phyloP scores from a whole-genome alignment of 208 protist species.

The Trypanosoma avium region DNA sequence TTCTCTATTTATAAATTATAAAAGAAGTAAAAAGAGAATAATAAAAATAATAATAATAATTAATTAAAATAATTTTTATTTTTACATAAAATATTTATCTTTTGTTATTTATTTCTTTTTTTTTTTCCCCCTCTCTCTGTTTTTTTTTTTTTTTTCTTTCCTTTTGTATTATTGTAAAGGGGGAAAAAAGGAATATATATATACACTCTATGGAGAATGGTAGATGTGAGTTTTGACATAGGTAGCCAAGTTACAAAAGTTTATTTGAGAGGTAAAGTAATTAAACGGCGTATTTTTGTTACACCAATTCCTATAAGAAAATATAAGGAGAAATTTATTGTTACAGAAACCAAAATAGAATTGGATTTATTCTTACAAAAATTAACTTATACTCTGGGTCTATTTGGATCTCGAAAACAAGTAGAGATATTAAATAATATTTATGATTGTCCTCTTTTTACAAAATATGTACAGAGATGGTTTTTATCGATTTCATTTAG shows the following conservation, averaged over 20 bases:
- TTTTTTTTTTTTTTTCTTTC: background rate
- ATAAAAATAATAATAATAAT: too few relatives aligned
- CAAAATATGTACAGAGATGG: slow-evolving; percentile 21
- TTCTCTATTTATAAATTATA: too few relatives aligned
- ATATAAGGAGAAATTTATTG: slow-evolving; percentile 15
- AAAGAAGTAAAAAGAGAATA: too few relatives aligned
- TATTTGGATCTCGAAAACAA: background rate
- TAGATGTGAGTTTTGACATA: slow-evolving; percentile 17
- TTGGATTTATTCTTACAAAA: slow-evolving; percentile 22
- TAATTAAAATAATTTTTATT: background rate
- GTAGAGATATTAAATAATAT: slow-evolving; percentile 20
- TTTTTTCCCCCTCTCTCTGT: too few relatives aligned
- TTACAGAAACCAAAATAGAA: background rate
- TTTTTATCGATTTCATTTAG: slow-evolving; percentile 1
- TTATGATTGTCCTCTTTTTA: slow-evolving; percentile 21
- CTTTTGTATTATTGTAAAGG: background rate
- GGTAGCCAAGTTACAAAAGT: slow-evolving; percentile 23
- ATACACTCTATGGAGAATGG: background rate
- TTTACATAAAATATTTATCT: background rate
- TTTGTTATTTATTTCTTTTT: background rate
- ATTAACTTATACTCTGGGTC: background rate
- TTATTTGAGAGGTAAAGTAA: background rate
- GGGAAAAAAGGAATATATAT: background rate
- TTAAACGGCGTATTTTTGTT: slow-evolving; percentile 6
- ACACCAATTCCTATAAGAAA: slow-evolving; percentile 11